phyloP scores from a whole-genome alignment of 306 rosid genomes.

The Lathyrus sativus region DNA sequence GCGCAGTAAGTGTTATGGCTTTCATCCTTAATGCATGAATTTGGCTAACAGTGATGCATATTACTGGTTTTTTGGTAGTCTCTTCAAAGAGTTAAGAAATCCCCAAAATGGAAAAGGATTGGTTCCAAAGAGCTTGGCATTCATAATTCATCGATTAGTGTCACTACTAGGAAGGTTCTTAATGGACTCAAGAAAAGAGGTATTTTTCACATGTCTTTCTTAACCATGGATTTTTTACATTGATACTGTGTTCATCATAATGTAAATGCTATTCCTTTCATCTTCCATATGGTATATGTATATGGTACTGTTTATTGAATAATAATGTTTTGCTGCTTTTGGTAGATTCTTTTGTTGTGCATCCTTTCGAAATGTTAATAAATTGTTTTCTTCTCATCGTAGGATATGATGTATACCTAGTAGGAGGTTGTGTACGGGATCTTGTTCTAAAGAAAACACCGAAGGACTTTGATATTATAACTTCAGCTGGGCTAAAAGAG shows the following conservation, averaged over 20 bases:
- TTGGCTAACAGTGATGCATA: no score
- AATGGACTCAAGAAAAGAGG: conserved; percentile 68
- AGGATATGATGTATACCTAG: conserved; percentile 51
- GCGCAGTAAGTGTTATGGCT: no score
- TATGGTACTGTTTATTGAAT: no score
- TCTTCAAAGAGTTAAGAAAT: conserved; percentile 43
- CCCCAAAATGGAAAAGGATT: conserved; percentile 57
- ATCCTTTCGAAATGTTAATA: no score
- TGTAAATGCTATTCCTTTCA: no score
- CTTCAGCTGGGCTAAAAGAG: conserved; percentile 77
- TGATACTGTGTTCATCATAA: no score
- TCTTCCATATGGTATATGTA: no score
- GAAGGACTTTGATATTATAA: conserved; percentile 49
- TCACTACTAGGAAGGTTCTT: conserved; percentile 62
- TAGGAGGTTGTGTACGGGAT: conserved; percentile 50
- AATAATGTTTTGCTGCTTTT: no score
- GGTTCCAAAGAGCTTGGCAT: conserved; percentile 69
- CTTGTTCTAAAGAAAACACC: conserved; percentile 46
- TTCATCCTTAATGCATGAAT: no score
- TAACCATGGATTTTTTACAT: not conserved
- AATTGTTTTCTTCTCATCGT: conserved; percentile 12
- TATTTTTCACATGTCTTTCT: conserved; percentile 10
- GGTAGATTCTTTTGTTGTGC: no score
- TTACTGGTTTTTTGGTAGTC: no score
- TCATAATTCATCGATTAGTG: conserved; percentile 52